Evolutionary conservation across 1,284 basidiomycete genomes (phyloP), one percentile per base, ranked within the genome.

Genomic region (Schizopora paradoxa): DNA sequence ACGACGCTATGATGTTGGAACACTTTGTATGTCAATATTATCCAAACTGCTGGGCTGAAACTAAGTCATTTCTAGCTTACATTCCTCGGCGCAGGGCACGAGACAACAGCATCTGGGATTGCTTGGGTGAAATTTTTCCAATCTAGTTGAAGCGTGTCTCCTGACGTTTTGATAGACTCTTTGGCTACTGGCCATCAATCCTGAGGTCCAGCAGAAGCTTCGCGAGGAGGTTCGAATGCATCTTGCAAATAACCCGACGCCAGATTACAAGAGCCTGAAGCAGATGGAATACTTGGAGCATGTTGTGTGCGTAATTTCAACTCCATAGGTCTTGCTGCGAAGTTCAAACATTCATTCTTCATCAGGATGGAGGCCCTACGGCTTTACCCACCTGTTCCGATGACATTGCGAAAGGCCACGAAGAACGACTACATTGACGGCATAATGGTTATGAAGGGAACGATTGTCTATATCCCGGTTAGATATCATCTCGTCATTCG

Each of bases 21-120:
- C 73, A 74, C 62, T 70, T 74, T 32, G 70, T 71, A 33, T 13
- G 66, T 61, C n/a, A 32, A n/a, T 14, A 19, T 13, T 5, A 13
- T 31, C n/a, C 29, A 21, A 4, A 26, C 19, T 7, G 13, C 4
- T 27, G 19, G 32, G 29, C 16, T 41, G 26, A 34, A 32, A 14
- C 19, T 36, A n/a, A 22, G 10, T 0, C 32, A 19, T 26, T 2
- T 10, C 16, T 42, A 72, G 70, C 56, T 75, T 26, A 74, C 72
- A 4, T 75, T 76, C 59, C 58, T 75, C 4, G 71, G 68, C 4
- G 73, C 74, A 27, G 73, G 69, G n/a, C 72, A 75, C 48, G 71
- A 74, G 55, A 76, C 74, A 10, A 74, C 71, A 1, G 72, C 72
- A 2, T 69, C 68, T 27, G 72, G 72, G 13, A 56, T 74, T 32